These are phyloP conservation scores for Apiotrichum sp. DNA, from an alignment of 1,284 basidiomycete genomes.

Conservation along the genomic window DNA sequence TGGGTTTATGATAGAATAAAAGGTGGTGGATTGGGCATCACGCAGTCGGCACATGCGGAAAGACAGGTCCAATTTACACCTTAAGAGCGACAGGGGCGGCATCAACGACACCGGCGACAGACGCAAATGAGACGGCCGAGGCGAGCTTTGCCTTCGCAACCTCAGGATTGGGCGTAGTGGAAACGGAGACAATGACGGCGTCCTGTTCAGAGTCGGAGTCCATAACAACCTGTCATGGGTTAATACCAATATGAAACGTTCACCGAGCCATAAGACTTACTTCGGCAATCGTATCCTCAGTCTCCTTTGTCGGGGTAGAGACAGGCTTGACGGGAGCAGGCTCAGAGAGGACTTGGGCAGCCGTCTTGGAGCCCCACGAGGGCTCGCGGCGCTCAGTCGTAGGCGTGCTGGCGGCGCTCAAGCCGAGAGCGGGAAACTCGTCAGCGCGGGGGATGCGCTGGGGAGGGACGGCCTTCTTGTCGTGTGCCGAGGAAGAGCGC, in stretches of 20 bases:
- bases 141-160: constrained; percentile 16
- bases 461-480: constrained; percentile 16
- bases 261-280: background rate
- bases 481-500: constrained; percentile 18
- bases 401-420: constrained; percentile 15
- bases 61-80: constrained; percentile 22
- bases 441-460: constrained; percentile 46
- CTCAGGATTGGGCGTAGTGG: constrained; percentile 24
- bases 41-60: too few relatives aligned
- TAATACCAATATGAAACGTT: background rate
- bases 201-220: constrained; percentile 43
- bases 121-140: constrained; percentile 37
- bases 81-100: constrained; percentile 35
- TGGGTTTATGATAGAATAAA: background rate
- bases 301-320: constrained; percentile 11
- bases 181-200: constrained; percentile 44
- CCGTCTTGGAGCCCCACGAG: constrained; percentile 39
- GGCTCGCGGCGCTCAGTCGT: constrained; percentile 27
- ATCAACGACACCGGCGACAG: constrained; percentile 24
- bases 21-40: background rate
- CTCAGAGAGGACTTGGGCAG: constrained; percentile 45
- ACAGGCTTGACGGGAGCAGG: constrained; percentile 41
- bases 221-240: constrained; percentile 33
- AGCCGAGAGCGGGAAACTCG: constrained; percentile 46
- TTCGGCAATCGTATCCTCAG: constrained; percentile 18